A percentile compares a stretch with the other conserved stretches of the same genome.
These are phyloP conservation scores for Gossypium thurberi DNA, from an alignment of 345 rosid genomes.

Conservation along the genomic window DNA sequence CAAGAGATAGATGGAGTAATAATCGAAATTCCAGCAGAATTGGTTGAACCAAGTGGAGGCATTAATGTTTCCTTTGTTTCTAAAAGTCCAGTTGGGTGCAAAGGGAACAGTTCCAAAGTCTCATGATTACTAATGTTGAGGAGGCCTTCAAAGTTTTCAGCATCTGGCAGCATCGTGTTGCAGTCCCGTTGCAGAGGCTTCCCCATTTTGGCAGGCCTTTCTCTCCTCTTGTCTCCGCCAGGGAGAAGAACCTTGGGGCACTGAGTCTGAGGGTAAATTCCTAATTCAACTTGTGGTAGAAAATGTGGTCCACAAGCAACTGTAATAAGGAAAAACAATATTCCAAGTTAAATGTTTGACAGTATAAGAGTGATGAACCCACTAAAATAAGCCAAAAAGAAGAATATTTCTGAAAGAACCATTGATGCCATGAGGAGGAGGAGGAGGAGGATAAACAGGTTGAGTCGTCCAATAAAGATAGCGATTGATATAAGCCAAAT, in stretches of 20 bases:
- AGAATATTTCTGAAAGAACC: conserved; percentile 24
- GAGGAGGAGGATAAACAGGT: conserved; percentile 27
- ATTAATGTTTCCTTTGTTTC: conserved; percentile 11
- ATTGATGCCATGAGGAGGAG: conserved; percentile 38
- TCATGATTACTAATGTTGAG: conserved; percentile 21
- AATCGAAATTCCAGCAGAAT: conserved; percentile 8
- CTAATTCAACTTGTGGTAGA: conserved; percentile 27
- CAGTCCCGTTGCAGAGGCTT: background rate
- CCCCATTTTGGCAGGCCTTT: background rate
- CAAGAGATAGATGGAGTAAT: background rate
- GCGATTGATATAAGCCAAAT: conserved; percentile 47
- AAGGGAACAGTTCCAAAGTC: conserved; percentile 46
- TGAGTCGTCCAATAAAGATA: conserved; percentile 33
- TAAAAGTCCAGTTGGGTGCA: conserved; percentile 40
- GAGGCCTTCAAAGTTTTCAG: background rate
- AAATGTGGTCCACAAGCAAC: background rate
- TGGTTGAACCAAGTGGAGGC: conserved; percentile 4
- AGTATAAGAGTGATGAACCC: background rate
- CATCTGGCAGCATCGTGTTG: background rate
- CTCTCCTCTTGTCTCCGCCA: conserved; percentile 25
- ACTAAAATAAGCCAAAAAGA: background rate
- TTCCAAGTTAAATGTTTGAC: no score
- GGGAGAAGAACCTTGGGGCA: conserved; percentile 28
- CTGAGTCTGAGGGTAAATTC: conserved; percentile 24
- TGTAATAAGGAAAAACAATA: background rate